Percentiles rank a stretch among this genome's conserved stretches.
phyloP scores from a whole-genome alignment of 768 basidiomycete genomes.

The Fomitopsis serialis region DNA sequence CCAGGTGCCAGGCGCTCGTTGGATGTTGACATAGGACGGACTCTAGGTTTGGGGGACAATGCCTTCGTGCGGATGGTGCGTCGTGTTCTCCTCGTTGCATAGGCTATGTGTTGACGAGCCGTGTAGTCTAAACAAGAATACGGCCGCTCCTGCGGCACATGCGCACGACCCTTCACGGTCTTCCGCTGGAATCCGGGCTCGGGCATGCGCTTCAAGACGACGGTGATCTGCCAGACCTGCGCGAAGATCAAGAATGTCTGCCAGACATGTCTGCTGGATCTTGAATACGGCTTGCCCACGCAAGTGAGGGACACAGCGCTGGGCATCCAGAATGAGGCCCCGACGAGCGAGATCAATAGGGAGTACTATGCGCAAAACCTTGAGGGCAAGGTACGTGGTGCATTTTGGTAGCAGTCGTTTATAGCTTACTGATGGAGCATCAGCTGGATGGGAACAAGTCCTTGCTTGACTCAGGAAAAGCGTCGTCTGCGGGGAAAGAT shows the following conservation, averaged over 20 bases:
- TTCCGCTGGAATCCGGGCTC: constrained; percentile 98
- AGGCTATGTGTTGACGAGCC: not conserved
- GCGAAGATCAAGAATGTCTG: constrained; percentile 96
- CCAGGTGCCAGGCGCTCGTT: not conserved
- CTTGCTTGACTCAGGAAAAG: constrained; percentile 51
- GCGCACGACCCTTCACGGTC: constrained; percentile 92
- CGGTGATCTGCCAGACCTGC: constrained; percentile 95
- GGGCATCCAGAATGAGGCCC: constrained; percentile 79
- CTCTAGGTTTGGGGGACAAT: constrained; percentile 75
- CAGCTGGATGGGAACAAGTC: constrained; percentile 76
- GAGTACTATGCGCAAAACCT: constrained; percentile 94
- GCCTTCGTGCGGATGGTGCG: constrained; percentile 93
- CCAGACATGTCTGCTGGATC: constrained; percentile 94
- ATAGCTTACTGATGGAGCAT: constrained; percentile 2
- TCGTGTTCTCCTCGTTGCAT: not conserved
- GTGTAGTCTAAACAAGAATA: constrained; percentile 92
- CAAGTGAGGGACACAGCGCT: constrained; percentile 97
- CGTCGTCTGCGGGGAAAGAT: constrained; percentile 84
- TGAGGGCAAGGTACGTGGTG: constrained; percentile 64
- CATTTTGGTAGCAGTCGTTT: not conserved
- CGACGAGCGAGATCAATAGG: constrained; percentile 95
- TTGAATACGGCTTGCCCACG: constrained; percentile 93
- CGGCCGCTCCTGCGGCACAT: constrained; percentile 94
- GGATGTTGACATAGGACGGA: not conserved
- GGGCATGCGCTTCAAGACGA: constrained; percentile 93